phyloP scores from a whole-genome alignment of 805 yeast species.

The Saturnispora sanitii region DNA sequence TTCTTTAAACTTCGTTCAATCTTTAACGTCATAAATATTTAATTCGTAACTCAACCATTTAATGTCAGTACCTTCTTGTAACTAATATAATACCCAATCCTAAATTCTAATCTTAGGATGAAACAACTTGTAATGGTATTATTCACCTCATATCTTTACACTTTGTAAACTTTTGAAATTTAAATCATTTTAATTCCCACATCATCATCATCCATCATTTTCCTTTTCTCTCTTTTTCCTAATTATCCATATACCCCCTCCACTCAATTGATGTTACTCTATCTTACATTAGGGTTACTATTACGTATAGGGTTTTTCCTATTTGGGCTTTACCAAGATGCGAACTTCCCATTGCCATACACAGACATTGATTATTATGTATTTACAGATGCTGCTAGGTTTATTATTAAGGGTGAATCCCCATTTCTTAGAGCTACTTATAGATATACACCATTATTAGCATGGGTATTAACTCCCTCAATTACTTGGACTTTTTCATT shows the following conservation, averaged over 20 bases:
- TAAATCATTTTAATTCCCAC: no score
- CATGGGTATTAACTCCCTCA: conserved; percentile 77
- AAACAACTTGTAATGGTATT: no score
- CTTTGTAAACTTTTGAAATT: no score
- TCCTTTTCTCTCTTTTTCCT: not conserved
- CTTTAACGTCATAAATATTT: no score
- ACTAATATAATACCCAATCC: no score
- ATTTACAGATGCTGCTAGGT: conserved; percentile 83
- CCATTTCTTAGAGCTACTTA: conserved; percentile 86
- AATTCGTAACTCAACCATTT: no score
- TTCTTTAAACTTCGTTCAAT: no score
- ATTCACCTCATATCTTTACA: no score
- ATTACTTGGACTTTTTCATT: conserved; percentile 35
- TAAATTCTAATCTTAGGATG: no score
- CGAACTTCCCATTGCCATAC: conserved; percentile 65
- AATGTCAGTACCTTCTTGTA: no score
- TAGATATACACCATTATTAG: conserved; percentile 82
- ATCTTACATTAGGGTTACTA: conserved; percentile 9
- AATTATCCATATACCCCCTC: not conserved
- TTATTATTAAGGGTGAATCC: conserved; percentile 44
- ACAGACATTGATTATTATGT: conserved; percentile 94
- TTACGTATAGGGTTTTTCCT: conserved; percentile 54
- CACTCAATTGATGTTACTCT: not conserved
- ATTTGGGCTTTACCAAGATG: conserved; percentile 85
- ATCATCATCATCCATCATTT: no score